phyloP scores from a whole-genome alignment of 495 filamentous ascomycete species.

The Astrothelium macrocarpum region DNA sequence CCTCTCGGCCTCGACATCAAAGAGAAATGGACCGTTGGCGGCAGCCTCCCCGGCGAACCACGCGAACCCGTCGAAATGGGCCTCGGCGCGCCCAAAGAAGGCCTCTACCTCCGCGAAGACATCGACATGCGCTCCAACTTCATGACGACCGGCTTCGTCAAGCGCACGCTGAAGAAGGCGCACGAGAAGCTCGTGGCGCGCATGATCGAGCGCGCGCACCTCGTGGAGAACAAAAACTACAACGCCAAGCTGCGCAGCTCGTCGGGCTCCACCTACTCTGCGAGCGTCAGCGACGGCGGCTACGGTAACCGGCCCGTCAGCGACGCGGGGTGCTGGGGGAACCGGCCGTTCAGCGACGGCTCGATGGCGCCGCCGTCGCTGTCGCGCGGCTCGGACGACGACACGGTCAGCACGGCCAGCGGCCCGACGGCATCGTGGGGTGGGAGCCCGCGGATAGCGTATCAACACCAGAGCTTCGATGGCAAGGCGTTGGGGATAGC shows the following conservation, averaged over 20 bases:
- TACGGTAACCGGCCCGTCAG: neutral
- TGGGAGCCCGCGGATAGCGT: neutral
- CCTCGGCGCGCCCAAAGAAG: constrained; percentile 47
- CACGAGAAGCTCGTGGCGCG: constrained; percentile 56
- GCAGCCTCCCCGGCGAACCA: constrained; percentile 54
- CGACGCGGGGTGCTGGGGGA: neutral
- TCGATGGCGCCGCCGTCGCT: neutral
- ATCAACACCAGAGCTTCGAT: neutral
- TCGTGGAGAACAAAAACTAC: neutral
- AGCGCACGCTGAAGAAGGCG: constrained; percentile 62
- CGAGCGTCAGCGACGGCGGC: neutral
- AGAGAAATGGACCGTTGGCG: constrained; percentile 56
- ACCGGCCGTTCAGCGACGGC: neutral
- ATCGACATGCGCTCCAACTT: constrained; percentile 69
- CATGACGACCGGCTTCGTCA: constrained; percentile 60
- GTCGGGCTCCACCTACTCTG: neutral
- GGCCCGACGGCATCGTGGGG: neutral
- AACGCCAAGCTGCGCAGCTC: neutral
- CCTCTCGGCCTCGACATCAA: constrained; percentile 59
- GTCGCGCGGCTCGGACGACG: neutral
- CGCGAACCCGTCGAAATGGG: constrained; percentile 50
- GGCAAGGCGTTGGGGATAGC: neutral
- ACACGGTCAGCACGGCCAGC: neutral
- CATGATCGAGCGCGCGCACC: constrained; percentile 48
- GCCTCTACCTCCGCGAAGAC: constrained; percentile 68